Base-by-base conservation (phyloP, 2,329 filamentous ascomycete species). In the Fusarium guadeloupense region DNA sequence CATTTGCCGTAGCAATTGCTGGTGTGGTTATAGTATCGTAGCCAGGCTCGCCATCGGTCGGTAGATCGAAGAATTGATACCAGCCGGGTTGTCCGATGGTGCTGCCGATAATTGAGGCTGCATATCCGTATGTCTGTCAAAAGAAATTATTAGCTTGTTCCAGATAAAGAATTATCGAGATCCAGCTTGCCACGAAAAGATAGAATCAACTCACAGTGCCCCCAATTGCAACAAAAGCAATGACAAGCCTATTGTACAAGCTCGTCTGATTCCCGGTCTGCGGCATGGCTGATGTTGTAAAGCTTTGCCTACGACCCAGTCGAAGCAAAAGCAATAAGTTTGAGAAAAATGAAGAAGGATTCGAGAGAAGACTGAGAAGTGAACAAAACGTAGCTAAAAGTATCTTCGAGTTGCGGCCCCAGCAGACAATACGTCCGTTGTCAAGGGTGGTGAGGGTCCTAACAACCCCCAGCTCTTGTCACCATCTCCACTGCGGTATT, bases 21-120 rank as follows among this genome's bases (percentile, higher is more conserved):
- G 77, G 73, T 0, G 80, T 80, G 1, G 80, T 83, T 23, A 70
- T 77, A 5, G 73, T 72, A n/a, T 68, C 75, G 57, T 83, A 82
- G 43, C 80, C 81, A 0, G 72, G 70, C 49, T 81, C 73, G 12
- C 76, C 78, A 26, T 76, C 68, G 10, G 55, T 57, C 1, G 81
- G 80, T 9, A 83, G 74, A 37, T 79, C 62, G 64, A 84, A 83
- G 69, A 77, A 83, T 16, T 67, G 56, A 62, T 81, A 83, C 79
- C 80, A 83, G 58, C 80, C 80, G 4, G 81, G 79, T 49, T 83
- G 80, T 9, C 81, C 81, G 46, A 83, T 82, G 14, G 81, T 83
- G 51, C 78, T 81, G 33, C 76, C 74, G 31, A 83, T 83, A 31
- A 83, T 77, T 2, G 80, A 81, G 9, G 81, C 75, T 46, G 76